Base-by-base conservation (phyloP, 2,329 filamentous ascomycete genomes). In the Coleophoma eucalyptorum region DNA sequence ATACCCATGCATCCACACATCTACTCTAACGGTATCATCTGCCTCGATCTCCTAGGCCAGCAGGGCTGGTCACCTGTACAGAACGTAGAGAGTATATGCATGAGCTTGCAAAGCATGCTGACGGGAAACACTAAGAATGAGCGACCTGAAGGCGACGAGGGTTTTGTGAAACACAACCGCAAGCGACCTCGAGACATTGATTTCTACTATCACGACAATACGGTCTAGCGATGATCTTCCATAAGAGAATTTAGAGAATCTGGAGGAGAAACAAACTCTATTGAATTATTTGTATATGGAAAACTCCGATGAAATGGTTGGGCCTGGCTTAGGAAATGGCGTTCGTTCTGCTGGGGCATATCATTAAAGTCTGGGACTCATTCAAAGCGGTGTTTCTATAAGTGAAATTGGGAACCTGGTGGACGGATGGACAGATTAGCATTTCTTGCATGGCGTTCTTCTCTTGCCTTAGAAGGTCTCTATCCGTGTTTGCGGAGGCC, bases 21-120 rank as follows among this genome's bases (percentile, higher is more conserved):
- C 69, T 99, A 99, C 75, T 94, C 89, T 61, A 99, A 99, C 70
- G 94, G 94, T 61, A 96, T 97, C 69, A 99, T 99, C 66, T 99
- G 94, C 65, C 86, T 99, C 45, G 94, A 99, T 62, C 81, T 99
- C 1, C 83, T 99, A 8, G 90, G 90, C 48, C 77, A 81, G 10
- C 86, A 90, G 56, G 94, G 94, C 50, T 99, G 94, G 94, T 94
- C 88, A 44, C 94, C 94, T 0, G 93, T 99, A 0, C 94, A 99
- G 67, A 97, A 93, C 52, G 94, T 97, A 8, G 93, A 97, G 74
- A 96, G 89, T 64, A 86, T 99, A 21, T 97, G 91, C 74, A 94
- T 99, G 82, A 96, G 90, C 69, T 81, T 99, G 49, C 94, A 99
- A 72, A 96, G 90, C 73, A 99, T 99, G 94, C 72, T 99, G 65